Base-by-base conservation (phyloP, 116 monocot species). In the Papilionanthe hybrid region DNA sequence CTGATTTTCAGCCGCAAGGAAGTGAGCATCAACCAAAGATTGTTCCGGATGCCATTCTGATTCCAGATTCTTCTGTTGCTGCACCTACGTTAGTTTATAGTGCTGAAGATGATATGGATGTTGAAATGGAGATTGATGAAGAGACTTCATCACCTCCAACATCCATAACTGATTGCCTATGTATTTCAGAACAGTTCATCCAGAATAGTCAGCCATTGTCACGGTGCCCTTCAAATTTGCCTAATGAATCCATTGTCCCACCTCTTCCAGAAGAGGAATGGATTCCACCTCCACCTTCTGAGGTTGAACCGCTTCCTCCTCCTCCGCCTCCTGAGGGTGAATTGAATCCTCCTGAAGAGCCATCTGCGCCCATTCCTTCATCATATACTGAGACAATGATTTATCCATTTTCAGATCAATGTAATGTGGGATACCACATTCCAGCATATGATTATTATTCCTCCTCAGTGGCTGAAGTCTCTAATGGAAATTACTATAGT, bases 61-160 rank as follows among this genome's bases (percentile, higher is more conserved):
- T 37, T 19, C 1, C 44, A 50, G 27, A 50, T 25, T 5, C 77
- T 80, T 72, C 32, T 5, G 28, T 75, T 74, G 53, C 47, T 43
- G 65, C 53, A 42, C 8, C 83, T 10, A 83, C 80, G 49, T 18
- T 77, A 41, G 85, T 86, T 17, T 9, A 12, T 28, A 75, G 75
- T 82, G 75, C 55, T 29, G 66, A 74, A 68, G 90, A 86, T 20
- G 95, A 95, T 82, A 94, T 94, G 90, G 98, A 98, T 90, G 91
- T 98, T 76, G 98, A 98, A 75, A 98, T 98, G 98, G 98, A 98
- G 79, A 91, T 98, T 82, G 98, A 94, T 81, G 97, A 97, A 55
- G 98, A 88, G 55, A 72, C 23, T 48, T 75, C 81, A 47, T 30
- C 78, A 76, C 55, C 28, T 22, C 76, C 87, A 17, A 75, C 72